Percentiles rank a stretch among this genome's conserved stretches.
phyloP scores from a whole-genome alignment of 2,329 filamentous ascomycete genomes.

The Epichloe uncinata region DNA sequence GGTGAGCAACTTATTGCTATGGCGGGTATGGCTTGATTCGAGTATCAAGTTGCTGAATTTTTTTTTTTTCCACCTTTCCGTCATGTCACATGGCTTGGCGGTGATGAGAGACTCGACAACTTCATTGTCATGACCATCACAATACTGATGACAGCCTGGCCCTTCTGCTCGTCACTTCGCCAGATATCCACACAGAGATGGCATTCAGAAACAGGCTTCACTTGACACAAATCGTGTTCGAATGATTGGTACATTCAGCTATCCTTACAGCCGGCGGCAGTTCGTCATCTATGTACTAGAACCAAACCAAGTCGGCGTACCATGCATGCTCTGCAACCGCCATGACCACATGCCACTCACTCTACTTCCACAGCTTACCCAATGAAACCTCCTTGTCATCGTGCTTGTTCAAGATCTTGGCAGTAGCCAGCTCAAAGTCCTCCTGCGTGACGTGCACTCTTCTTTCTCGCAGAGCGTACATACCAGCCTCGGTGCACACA shows the following conservation, averaged over 20 bases:
- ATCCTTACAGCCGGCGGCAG: conserved; percentile 20
- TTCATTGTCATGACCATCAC: too few species aligned
- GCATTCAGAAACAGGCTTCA: not conserved
- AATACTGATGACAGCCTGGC: too few species aligned
- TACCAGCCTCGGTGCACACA: conserved; percentile 95
- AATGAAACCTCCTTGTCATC: conserved; percentile 94
- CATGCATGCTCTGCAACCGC: not conserved
- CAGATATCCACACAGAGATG: too few species aligned
- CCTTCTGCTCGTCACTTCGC: too few species aligned
- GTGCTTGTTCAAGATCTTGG: conserved; percentile 99
- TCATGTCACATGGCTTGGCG: too few species aligned
- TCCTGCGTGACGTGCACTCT: conserved; percentile 98
- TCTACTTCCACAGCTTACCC: conserved; percentile 58
- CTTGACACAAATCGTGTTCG: not conserved
- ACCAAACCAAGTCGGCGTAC: conserved; percentile 1
- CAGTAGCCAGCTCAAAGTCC: conserved; percentile 95
- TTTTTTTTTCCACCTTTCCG: too few species aligned
- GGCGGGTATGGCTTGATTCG: too few species aligned
- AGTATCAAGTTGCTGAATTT: too few species aligned
- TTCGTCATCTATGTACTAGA: conserved; percentile 16
- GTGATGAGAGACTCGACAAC: too few species aligned
- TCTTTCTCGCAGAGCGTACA: conserved; percentile 92
- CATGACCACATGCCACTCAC: conserved; percentile 4
- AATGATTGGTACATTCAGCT: conserved; percentile 20
- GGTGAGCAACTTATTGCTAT: too few species aligned